Conservation (phyloP, 2,329 filamentous ascomycete species). For the Phialemoniopsis sp. region DNA sequence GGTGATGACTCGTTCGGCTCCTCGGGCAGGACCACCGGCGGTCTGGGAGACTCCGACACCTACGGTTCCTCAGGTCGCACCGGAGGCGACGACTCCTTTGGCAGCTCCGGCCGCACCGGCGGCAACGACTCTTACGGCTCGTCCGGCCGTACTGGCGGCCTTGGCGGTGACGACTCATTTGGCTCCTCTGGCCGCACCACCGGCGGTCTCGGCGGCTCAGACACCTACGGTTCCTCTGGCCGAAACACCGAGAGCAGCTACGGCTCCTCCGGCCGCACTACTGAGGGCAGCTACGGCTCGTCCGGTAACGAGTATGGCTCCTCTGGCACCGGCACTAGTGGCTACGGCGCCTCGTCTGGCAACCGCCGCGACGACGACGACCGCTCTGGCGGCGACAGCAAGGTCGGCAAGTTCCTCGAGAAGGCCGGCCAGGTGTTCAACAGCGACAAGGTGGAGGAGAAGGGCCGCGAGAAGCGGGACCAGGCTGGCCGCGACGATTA, state of each 20-base stretch:
- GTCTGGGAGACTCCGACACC: not conserved
- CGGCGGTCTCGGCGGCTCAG: too few species aligned
- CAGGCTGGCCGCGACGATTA: not conserved
- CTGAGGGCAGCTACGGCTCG: not conserved
- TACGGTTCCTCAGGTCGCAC: not conserved
- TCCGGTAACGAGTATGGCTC: not conserved
- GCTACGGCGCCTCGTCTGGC: not conserved
- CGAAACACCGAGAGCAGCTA: not conserved
- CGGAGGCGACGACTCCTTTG: not conserved
- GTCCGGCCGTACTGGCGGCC: too few species aligned
- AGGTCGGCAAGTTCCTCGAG: slow-evolving; percentile 5
- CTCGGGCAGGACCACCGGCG: not conserved
- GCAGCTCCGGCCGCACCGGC: not conserved
- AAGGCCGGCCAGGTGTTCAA: slow-evolving; percentile 3
- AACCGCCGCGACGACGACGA: slow-evolving; percentile 4
- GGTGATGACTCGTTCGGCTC: not conserved
- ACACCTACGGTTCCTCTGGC: too few species aligned
- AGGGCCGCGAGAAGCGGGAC: slow-evolving; percentile 3
- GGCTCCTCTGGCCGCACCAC: too few species aligned
- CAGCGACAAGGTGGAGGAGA: not conserved
- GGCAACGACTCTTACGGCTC: not conserved
- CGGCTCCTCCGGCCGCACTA: not conserved
- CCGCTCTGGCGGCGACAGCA: slow-evolving; percentile 2
- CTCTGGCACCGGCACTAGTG: not conserved
- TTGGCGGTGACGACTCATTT: too few species aligned